Percentiles rank a stretch among this genome's conserved stretches.
Conservation (phyloP, 768 basidiomycete genomes). For the Pulveroboletus ravenelii region DNA sequence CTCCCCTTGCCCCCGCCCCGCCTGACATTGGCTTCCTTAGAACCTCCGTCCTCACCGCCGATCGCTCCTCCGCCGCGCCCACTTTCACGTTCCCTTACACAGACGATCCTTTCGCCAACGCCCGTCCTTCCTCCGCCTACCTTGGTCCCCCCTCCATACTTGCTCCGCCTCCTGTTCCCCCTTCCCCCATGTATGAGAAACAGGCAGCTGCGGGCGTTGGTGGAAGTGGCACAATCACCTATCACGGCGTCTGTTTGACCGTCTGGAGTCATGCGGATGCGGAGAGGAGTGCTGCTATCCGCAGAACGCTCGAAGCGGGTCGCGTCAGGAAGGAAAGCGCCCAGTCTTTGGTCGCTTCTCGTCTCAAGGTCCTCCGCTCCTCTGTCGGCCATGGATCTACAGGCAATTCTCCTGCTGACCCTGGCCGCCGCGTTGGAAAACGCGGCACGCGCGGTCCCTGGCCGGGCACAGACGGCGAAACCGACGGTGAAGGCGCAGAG, state of each 20-base stretch:
- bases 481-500: conserved; percentile 65
- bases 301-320: conserved; percentile 74
- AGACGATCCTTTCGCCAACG: conserved; percentile 64
- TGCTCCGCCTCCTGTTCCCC: conserved; percentile 29
- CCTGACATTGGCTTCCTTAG: conserved; percentile 59
- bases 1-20: conserved; percentile 70
- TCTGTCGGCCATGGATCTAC: conserved; percentile 42
- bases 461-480: conserved; percentile 63
- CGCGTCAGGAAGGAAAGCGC: conserved; percentile 76
- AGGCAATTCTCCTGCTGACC: conserved; percentile 44
- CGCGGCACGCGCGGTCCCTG: conserved; percentile 65
- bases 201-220: conserved; percentile 34
- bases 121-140: conserved; percentile 73
- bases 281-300: conserved; percentile 78
- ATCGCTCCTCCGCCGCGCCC: conserved; percentile 58
- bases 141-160: conserved; percentile 73
- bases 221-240: conserved; percentile 47
- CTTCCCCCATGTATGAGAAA: conserved; percentile 31
- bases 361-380: conserved; percentile 60
- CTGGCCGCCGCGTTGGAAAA: conserved; percentile 55
- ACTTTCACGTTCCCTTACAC: conserved; percentile 71
- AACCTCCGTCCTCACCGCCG: conserved; percentile 65
- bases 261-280: conserved; percentile 96
- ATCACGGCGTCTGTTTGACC: conserved; percentile 88
- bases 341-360: conserved; percentile 64